A percentile compares a stretch with the other conserved stretches of the same genome.
Conservation (phyloP, 2,329 filamentous ascomycete species). For the Fusarium albidum region DNA sequence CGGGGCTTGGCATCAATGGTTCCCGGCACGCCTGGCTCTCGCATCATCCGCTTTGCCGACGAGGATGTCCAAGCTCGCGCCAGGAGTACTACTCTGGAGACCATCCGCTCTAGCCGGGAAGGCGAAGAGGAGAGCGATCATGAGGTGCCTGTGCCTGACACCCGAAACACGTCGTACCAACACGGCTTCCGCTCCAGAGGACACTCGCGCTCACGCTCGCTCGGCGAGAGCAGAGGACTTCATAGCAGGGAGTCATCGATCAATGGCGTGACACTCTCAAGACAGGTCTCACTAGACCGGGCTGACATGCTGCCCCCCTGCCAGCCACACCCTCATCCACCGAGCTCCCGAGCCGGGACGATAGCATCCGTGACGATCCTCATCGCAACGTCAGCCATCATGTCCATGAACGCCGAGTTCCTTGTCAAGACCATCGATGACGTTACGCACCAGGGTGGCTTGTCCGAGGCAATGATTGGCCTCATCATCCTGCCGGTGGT, state of each 20-base stretch:
- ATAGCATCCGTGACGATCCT: constrained; percentile 59
- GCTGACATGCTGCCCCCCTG: background rate
- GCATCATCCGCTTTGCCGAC: constrained; percentile 45
- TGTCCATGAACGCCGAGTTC: constrained; percentile 68
- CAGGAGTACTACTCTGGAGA: constrained; percentile 28
- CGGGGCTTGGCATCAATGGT: constrained; percentile 9
- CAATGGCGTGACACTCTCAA: constrained; percentile 18
- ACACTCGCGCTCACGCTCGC: constrained; percentile 39
- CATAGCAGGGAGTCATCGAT: constrained; percentile 36
- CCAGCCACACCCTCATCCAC: background rate
- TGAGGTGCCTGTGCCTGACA: background rate
- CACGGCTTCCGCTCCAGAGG: constrained; percentile 28
- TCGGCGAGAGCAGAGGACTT: constrained; percentile 30
- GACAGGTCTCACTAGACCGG: constrained; percentile 12
- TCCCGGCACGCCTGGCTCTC: constrained; percentile 15
- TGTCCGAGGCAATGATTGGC: constrained; percentile 67
- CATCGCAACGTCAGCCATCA: constrained; percentile 61
- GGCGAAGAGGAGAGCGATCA: constrained; percentile 15
- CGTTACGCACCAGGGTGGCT: constrained; percentile 55
- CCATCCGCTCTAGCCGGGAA: constrained; percentile 1
- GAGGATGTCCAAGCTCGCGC: constrained; percentile 23
- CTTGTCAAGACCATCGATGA: constrained; percentile 67
- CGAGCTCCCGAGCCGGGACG: constrained; percentile 26
- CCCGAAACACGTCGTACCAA: constrained; percentile 29
- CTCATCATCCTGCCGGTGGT: constrained; percentile 69